Base-by-base conservation (phyloP, 139 green algal genomes). In the Coelastrella sp. region DNA sequence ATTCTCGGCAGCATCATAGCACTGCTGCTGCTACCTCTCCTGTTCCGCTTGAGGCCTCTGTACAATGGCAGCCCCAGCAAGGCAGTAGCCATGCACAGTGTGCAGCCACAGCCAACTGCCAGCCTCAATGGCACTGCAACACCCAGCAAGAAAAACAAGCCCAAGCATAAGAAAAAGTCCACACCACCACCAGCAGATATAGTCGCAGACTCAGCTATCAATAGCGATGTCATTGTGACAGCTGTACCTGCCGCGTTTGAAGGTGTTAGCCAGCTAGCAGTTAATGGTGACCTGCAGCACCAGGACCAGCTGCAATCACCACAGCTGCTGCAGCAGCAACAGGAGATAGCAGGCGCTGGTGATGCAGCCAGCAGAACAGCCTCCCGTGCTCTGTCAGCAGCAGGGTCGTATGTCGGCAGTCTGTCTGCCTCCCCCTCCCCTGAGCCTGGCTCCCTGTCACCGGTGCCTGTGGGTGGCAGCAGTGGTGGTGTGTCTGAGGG, bases 11-110 rank as follows among this genome's bases (percentile, higher is more conserved):
- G 84, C 71, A 74, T 71, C 57, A 56, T 82, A 13, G 54, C 56
- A 60, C 57, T 83, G 7, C 83, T 73, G 80, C 82, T 87, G 64
- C 4, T 79, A 4, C 64, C 74, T 59, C 85, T 74, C 71, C 32
- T 71, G 79, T 73, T 90, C 17, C 59, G 57, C 75, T 91, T 20
- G 75, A 77, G 65, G 17, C 10, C 56, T 22, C 32, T 78, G 5
- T 80, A 83, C 1, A n/a, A 65, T 17, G 73, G n/a, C 75, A 89
- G 82, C 71, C 66, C 7, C 85, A 92, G 89, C 19, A 74, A 54
- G 66, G 65, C 75, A 19, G 84, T 47, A 16, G 47, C 84, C 4
- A 23, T 54, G 4, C 68, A 71, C 10, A 74, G n/a, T 64, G 59
- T 58, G 4, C 56, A 22, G 47, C 73, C 4, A 23, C 32, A 65